Base-by-base conservation (phyloP, 768 basidiomycete genomes). In the Phanerochaete sordida region DNA sequence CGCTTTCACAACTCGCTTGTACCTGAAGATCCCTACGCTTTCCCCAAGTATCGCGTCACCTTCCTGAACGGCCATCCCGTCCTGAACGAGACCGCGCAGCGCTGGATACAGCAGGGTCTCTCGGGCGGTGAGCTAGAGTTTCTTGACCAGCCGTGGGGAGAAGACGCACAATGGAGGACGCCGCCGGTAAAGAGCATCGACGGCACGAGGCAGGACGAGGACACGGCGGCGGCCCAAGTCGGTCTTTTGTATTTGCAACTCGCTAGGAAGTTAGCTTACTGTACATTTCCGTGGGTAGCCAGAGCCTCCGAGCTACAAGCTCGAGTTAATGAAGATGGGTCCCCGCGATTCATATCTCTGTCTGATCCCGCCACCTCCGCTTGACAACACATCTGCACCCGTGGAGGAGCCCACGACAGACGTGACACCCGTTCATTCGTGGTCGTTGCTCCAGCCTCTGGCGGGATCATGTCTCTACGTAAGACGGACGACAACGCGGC, bases 381-480 rank as follows among this genome's bases (percentile, higher is more conserved):
- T 82, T 64, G 79, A 77, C 61, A 66, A 69, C 53, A 72, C 78
- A 57, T 64, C 81, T 21, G 61, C 75, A 28, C 68, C 75, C 43
- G 74, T 81, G 19, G 84, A 88, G 50, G 82, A 85, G 46, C 67
- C 82, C 35, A 78, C 85, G 62, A 76, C 81, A 61, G 86, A 88
- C 65, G 70, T 82, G 55, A 84, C 85, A 12, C 87, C 91, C 50
- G 83, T 84, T 59, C 84, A 87, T 68, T 87, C 89, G 68, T 94
- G 92, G 90, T 86, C 87, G 31, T 80, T 94, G 52, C 81, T 95
- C 26, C 85, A 90, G 65, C 88, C 91, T 30, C 79, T 95, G 58
- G 77, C 85, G 58, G 92, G 87, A 66, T 84, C 81, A 59, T 95
- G 93, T 74, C 83, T 95, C 73, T 94, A 93, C 75, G 92, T 93